Base-by-base conservation (phyloP, 768 basidiomycete genomes). In the Hemileccinum rubropunctum region DNA sequence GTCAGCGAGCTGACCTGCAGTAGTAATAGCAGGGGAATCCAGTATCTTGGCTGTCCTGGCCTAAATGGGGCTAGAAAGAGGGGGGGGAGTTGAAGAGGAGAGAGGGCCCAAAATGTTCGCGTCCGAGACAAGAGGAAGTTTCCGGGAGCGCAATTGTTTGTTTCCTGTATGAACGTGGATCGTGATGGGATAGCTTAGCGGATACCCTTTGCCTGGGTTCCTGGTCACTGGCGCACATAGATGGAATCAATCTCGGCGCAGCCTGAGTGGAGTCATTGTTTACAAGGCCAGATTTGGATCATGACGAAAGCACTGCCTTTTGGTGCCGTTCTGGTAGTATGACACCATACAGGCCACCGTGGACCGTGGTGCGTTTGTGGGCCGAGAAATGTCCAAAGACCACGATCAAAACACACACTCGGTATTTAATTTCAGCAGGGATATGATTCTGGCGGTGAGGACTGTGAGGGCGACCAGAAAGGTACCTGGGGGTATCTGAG, bases 371-470 rank as follows among this genome's bases (percentile, higher is more conserved):
- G 23, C 23, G 23, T 23, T 23, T 23, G 23, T 23, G 23, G 23
- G 23, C 23, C 6, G 23, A 23, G 23, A 23, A 6, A 23, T 23
- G 23, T 23, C 23, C 23, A 23, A 23, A 6, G 23, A 23, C 23
- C 23, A 23, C 23, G 23, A 23, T 23, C 6, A 23, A 23, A 23
- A 23, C 23, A 30, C 28, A 30, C 28, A 30, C 28, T 62, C 58
- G 58, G 58, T 50, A 53, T 63, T 61, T 53, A 56, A 58, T 63
- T 49, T 56, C 8, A 18, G 36, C 33, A n/a, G n/a, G n/a, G n/a
- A n/a, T n/a, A 10, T 32, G 15, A 23, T 6, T 3, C 23, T 23
- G 23, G 23, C 23, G 23, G 23, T 6, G 6, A 23, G 23, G 23
- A 23, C 23, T 6, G 23, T 23, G 23, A 23, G 6, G 23, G 23